phyloP scores from a whole-genome alignment of 306 rosid genomes.

The Clitoria ternatea region DNA sequence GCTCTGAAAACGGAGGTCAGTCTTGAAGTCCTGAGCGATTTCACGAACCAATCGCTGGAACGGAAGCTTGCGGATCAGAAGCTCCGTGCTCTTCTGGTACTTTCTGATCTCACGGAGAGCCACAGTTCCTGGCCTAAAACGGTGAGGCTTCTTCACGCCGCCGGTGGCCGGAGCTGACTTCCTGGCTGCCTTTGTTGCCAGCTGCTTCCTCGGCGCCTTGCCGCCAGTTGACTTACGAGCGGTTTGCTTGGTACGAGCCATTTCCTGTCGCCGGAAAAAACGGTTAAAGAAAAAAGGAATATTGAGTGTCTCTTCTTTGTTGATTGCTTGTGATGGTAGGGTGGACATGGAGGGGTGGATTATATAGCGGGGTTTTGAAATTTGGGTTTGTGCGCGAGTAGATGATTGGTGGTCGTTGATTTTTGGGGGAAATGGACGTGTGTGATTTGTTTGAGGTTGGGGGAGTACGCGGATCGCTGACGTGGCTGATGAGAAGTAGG shows the following conservation, averaged over 20 bases:
- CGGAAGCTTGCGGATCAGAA: conserved; percentile 37
- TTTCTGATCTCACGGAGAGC: conserved; percentile 49
- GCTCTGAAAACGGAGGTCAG: conserved; percentile 46
- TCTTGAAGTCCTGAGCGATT: conserved; percentile 51
- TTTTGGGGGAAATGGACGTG: background rate
- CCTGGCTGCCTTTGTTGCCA: conserved; percentile 42
- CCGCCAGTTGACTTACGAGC: conserved; percentile 56
- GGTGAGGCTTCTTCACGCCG: conserved; percentile 48
- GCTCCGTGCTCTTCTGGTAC: conserved; percentile 53
- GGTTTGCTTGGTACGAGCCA: conserved; percentile 52
- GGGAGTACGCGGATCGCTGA: conserved; percentile 29
- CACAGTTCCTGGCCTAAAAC: conserved; percentile 44
- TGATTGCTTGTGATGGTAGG: too few relatives aligned
- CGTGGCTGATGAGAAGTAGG: background rate
- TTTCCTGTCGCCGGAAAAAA: background rate
- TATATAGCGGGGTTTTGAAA: conserved; percentile 10
- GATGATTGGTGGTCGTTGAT: conserved; percentile 14
- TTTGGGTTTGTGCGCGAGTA: conserved; percentile 24
- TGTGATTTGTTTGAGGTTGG: background rate
- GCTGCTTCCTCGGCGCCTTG: conserved; percentile 45
- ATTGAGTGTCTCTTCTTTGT: background rate
- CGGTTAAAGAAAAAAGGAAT: background rate
- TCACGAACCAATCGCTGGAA: conserved; percentile 47
- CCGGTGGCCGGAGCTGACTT: conserved; percentile 50
- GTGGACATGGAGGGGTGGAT: accelerated